Base-by-base conservation (phyloP, 169 alveolate genomes). In the Cryptosporidium canis region DNA sequence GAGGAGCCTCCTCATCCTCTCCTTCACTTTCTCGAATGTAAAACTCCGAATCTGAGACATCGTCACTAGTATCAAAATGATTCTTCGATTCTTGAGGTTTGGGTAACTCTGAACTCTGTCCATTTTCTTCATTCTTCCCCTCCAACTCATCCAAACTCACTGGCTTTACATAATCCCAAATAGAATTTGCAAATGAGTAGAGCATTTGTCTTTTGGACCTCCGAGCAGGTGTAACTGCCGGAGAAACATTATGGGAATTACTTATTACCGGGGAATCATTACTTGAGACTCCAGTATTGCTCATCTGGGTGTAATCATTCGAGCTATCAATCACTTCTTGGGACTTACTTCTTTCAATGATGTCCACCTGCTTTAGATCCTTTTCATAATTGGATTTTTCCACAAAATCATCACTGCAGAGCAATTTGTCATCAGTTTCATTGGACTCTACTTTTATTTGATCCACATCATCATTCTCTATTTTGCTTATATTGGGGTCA, bases 151-250 rank as follows among this genome's bases (percentile, higher is more conserved):
- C 87, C 35, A 61, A 61, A 18, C 65, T 44, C 27, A 44, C 51
- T 27, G 87, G 87, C 47, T 61, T 77, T 21, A 77, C 71, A 61
- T 77, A 77, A 77, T 77, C 87, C 87, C 87, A 77, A 58, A 77
- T 61, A 5, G 87, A 77, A 37, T 77, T 77, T 21, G 87, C 87
- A 77, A 77, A 61, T n/a, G 16, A 39, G 18, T 77, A 77, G 11
- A 77, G 12, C 24, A 77, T 61, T 58, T 77, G 77, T 35, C 87
- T 77, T 11, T 77, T 77, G 14, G 87, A 77, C 12, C 58, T 77
- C 29, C 77, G 55, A 3, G 16, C 37, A 2, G 87, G 72, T 2
- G 72, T 45, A 12, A 47, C 33, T 4, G 53, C 29, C 68, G 33
- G 33, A 61, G 68, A 61, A 29, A 18, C 24, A 12, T 12, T 31